Evolutionary conservation across 257 asterid genomes (phyloP).

Genomic region (Oldenlandia corymbosa): DNA sequence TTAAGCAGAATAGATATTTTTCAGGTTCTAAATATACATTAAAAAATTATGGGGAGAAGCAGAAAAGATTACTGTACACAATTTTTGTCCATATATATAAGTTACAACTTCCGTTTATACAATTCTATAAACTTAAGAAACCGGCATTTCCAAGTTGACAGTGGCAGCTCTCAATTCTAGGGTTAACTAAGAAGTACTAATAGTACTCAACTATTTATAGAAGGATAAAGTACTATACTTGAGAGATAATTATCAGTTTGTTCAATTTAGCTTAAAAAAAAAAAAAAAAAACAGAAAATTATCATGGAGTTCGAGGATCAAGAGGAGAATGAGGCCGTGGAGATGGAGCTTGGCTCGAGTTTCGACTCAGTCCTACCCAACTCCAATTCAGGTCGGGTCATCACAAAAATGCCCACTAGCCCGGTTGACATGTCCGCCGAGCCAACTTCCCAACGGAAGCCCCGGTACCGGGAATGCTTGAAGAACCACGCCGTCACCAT

Average conservation of each 20-base stretch:
- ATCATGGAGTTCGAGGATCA: slow-evolving; percentile 73
- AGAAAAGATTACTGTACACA: neutral
- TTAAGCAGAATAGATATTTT: too few species aligned
- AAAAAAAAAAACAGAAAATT: too few species aligned
- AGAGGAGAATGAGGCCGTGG: slow-evolving; percentile 48
- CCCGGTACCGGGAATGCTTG: slow-evolving; percentile 53
- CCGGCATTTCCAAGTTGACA: neutral
- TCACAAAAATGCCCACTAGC: slow-evolving; percentile 22
- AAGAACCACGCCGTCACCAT: slow-evolving; percentile 70
- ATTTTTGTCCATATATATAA: slow-evolving; percentile 4
- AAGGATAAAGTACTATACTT: neutral
- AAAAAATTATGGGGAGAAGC: neutral
- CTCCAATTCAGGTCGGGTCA: slow-evolving; percentile 31
- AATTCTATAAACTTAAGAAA: neutral
- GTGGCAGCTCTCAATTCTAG: slow-evolving; percentile 3
- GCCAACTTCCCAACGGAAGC: slow-evolving; percentile 35
- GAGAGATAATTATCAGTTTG: slow-evolving; percentile 30
- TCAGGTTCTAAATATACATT: too few species aligned
- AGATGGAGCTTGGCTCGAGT: slow-evolving; percentile 36
- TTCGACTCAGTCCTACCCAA: slow-evolving; percentile 30
- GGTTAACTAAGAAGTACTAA: slow-evolving; percentile 8
- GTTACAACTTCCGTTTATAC: neutral
- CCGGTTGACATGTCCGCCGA: slow-evolving; percentile 23
- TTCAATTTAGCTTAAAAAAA: slow-evolving; percentile 29
- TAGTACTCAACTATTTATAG: slow-evolving; percentile 11